Percentiles rank a stretch among this genome's conserved stretches.
Evolutionary conservation across 2,329 filamentous ascomycete species (phyloP).

Genomic region (Cercospora zeina): DNA sequence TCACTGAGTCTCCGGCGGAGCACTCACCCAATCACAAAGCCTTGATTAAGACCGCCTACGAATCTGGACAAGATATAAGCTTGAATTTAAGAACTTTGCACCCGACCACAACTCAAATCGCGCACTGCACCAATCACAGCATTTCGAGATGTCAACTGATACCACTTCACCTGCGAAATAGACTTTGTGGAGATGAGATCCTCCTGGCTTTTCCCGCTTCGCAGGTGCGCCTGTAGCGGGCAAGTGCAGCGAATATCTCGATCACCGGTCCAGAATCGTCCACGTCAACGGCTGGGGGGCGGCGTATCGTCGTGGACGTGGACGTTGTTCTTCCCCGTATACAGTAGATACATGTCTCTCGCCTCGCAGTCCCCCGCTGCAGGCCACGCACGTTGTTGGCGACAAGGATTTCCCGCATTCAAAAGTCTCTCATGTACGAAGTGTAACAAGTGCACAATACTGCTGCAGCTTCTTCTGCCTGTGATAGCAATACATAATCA

Average conservation of each 20-base stretch:
- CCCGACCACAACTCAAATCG: conserved; percentile 9
- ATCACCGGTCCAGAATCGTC: conserved; percentile 11
- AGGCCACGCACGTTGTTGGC: conserved; percentile 1
- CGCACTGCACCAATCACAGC: neutral
- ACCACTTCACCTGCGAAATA: conserved; percentile 1
- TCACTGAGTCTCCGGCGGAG: conserved; percentile 3
- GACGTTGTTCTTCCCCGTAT: too few species aligned
- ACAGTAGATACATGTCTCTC: too few species aligned
- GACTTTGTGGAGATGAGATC: conserved; percentile 11
- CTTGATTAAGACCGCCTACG: conserved; percentile 6
- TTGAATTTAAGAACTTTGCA: conserved; percentile 15
- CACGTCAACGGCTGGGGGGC: conserved; percentile 12
- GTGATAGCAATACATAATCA: too few species aligned
- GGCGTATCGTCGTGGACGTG: neutral
- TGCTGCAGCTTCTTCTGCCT: neutral
- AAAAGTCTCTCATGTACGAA: neutral
- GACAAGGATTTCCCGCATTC: neutral
- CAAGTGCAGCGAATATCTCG: conserved; percentile 5
- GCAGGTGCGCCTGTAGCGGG: neutral
- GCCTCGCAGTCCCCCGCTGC: neutral
- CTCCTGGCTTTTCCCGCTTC: neutral
- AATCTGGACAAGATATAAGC: conserved; percentile 10
- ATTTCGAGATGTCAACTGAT: conserved; percentile 4
- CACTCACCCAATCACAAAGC: conserved; percentile 2
- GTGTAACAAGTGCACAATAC: too few species aligned